Conservation (phyloP, 176 grass and related monocot genomes). For the Carex parvula region DNA sequence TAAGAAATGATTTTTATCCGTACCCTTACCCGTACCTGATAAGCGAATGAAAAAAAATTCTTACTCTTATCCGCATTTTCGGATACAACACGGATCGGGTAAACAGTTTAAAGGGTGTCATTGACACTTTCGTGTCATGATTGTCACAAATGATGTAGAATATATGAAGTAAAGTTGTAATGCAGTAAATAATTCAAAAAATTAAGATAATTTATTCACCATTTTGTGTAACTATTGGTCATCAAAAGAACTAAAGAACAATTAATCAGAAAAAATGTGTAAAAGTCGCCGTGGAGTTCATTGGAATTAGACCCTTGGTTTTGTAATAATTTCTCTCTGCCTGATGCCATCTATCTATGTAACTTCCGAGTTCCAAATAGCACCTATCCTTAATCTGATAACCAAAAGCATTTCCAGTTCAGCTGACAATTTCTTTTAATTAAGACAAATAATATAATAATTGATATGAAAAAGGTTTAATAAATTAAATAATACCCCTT, state of each 20-base stretch:
- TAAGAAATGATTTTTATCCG: too few species aligned
- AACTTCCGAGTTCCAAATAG: not conserved
- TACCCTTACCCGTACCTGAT: too few species aligned
- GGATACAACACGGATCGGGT: too few species aligned
- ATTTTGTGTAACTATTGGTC: not conserved
- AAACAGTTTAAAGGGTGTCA: too few species aligned
- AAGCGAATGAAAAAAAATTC: too few species aligned
- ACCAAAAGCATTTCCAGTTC: not conserved
- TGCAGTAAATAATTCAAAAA: not conserved
- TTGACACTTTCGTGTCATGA: too few species aligned
- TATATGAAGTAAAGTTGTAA: not conserved
- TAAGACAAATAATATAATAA: not conserved
- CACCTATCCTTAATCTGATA: conserved; percentile 16
- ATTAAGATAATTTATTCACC: not conserved
- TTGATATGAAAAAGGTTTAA: not conserved
- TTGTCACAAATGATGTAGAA: too few species aligned
- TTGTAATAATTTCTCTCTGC: conserved; percentile 29
- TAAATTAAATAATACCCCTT: not conserved
- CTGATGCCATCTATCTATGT: conserved; percentile 5
- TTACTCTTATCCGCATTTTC: too few species aligned
- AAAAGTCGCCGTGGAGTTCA: not conserved
- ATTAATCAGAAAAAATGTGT: conserved; percentile 4
- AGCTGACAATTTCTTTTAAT: not conserved
- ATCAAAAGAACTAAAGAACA: not conserved
- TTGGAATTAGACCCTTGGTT: conserved; percentile 11